Conservation (phyloP, 2,329 filamentous ascomycete genomes). For the Meredithiella fracta region DNA sequence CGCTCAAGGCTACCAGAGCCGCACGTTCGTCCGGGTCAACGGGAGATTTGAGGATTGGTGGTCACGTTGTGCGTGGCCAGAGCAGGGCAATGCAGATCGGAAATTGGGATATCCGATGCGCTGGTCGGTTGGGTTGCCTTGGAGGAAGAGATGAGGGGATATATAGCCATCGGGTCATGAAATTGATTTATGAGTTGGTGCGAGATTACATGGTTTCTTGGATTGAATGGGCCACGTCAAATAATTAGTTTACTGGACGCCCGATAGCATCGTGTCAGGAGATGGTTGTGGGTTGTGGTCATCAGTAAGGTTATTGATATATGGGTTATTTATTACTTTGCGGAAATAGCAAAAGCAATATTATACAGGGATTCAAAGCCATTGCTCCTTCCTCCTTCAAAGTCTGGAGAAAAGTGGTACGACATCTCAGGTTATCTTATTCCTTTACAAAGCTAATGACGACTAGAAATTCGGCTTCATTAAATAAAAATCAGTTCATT, state of each 20-base stretch:
- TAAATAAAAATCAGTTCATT: neutral
- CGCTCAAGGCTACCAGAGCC: neutral
- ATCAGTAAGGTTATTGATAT: neutral
- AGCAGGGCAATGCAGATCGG: neutral
- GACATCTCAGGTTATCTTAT: conserved; percentile 3
- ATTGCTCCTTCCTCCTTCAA: neutral
- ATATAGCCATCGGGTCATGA: too few relatives aligned
- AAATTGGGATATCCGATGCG: neutral
- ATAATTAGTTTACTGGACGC: too few relatives aligned
- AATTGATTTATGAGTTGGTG: too few relatives aligned
- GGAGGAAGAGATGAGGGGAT: too few relatives aligned
- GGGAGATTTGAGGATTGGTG: neutral
- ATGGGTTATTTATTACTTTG: neutral
- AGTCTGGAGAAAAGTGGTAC: conserved; percentile 4
- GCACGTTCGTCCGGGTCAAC: neutral
- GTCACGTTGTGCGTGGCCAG: neutral
- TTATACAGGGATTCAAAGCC: neutral
- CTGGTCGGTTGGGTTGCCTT: too few relatives aligned
- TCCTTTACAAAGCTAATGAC: neutral
- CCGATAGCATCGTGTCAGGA: too few relatives aligned
- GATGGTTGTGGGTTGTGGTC: neutral
- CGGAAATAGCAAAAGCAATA: neutral
- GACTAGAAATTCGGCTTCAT: neutral
- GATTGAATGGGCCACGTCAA: too few relatives aligned
- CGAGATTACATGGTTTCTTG: too few relatives aligned